Evolutionary conservation across 768 basidiomycete species (phyloP).

Genomic region (Boletus huronensis): DNA sequence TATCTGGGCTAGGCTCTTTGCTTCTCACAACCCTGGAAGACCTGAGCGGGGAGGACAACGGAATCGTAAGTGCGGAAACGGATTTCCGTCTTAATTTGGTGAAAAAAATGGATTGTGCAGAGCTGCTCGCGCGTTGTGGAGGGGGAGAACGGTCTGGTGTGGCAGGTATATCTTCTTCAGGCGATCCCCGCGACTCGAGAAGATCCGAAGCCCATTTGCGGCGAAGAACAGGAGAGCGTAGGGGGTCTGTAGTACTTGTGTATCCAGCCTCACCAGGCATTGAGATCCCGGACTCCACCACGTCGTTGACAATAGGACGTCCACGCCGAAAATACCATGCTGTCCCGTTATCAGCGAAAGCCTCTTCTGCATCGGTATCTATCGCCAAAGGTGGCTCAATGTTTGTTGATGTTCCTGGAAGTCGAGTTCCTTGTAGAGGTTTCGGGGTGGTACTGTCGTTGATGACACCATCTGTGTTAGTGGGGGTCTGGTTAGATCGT

Average conservation of each 20-base stretch:
- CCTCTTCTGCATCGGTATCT: slow-evolving; percentile 77
- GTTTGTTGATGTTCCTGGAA: slow-evolving; percentile 25
- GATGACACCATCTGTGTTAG: slow-evolving; percentile 21
- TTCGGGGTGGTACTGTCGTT: slow-evolving; percentile 23
- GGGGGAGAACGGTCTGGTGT: slow-evolving; percentile 3
- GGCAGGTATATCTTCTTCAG: slow-evolving; percentile 12
- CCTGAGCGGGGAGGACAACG: slow-evolving; percentile 31
- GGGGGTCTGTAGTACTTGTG: slow-evolving; percentile 34
- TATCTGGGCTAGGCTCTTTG: slow-evolving; percentile 29
- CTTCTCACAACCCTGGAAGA: slow-evolving; percentile 19
- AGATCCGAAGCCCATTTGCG: slow-evolving; percentile 48
- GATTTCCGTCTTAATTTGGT: slow-evolving; percentile 44
- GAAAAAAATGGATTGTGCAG: slow-evolving; percentile 36
- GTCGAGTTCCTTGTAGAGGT: slow-evolving; percentile 22
- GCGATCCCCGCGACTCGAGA: slow-evolving; percentile 30
- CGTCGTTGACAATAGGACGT: slow-evolving; percentile 27
- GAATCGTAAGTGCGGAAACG: slow-evolving; percentile 39
- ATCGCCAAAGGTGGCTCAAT: slow-evolving; percentile 61
- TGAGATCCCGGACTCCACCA: slow-evolving; percentile 32
- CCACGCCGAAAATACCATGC: slow-evolving; percentile 54
- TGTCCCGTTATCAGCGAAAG: slow-evolving; percentile 53
- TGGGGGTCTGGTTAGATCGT: slow-evolving; percentile 17
- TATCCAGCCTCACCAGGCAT: slow-evolving; percentile 32
- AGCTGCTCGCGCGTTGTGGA: slow-evolving; percentile 7
- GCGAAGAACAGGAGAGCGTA: slow-evolving; percentile 41